These are phyloP conservation scores for Santalum album DNA, from an alignment of 164 flowering plant species.

Conservation along the genomic window DNA sequence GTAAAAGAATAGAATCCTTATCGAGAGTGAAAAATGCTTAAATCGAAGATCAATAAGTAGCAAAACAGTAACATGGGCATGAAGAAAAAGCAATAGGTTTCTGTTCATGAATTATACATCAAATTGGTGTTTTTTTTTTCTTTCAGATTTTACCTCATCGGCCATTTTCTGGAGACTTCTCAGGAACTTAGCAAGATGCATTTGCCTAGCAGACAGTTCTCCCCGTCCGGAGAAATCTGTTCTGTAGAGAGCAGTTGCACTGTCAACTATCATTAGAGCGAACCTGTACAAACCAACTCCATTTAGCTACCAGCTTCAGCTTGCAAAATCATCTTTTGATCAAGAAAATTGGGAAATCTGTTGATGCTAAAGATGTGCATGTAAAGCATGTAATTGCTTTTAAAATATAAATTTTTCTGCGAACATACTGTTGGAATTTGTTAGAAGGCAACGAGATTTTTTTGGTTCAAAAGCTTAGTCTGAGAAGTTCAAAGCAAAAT, in stretches of 20 bases:
- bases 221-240: conserved; percentile 95
- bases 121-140: neutral
- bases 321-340: neutral
- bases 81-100: too few species aligned
- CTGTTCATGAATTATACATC: too few species aligned
- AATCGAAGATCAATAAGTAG: neutral
- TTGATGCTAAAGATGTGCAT: too few species aligned
- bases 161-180: conserved; percentile 90
- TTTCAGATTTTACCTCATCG: conserved; percentile 79
- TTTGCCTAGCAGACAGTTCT: conserved; percentile 91
- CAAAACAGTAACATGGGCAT: neutral
- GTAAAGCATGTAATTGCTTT: too few species aligned
- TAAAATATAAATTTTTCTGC: too few species aligned
- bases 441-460: too few species aligned
- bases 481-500: too few species aligned
- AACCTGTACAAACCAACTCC: conserved; percentile 34
- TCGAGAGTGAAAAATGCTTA: too few species aligned
- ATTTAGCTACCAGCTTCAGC: neutral
- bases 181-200: conserved; percentile 75
- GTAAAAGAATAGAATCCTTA: neutral
- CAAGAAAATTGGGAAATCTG: too few species aligned
- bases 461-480: too few species aligned
- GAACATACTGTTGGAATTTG: too few species aligned
- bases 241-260: conserved; percentile 89
- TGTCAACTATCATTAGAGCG: conserved; percentile 88